phyloP scores from a whole-genome alignment of 768 basidiomycete species.

The Leucosporidium yakuticum region DNA sequence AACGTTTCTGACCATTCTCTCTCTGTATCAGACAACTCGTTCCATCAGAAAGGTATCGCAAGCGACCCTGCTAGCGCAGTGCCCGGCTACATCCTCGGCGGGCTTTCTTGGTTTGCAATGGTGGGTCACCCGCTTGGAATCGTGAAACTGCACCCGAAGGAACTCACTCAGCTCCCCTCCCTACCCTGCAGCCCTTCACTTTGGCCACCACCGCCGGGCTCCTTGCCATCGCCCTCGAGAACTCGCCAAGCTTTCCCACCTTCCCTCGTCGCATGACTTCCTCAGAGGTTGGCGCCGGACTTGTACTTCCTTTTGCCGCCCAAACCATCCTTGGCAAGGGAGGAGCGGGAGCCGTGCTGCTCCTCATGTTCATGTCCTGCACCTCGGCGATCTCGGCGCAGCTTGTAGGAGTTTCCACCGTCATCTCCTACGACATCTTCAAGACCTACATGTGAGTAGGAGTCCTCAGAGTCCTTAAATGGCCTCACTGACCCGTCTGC shows the following conservation, averaged over 20 bases:
- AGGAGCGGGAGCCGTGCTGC: slow-evolving; percentile 15
- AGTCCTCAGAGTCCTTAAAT: too few relatives aligned
- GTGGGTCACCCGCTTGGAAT: too few relatives aligned
- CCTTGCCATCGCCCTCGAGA: slow-evolving; percentile 14
- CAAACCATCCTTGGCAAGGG: slow-evolving; percentile 17
- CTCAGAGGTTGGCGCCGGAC: slow-evolving; percentile 13
- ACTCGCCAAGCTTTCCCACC: slow-evolving; percentile 25
- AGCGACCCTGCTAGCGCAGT: slow-evolving; percentile 35
- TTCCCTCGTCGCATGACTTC: slow-evolving; percentile 16
- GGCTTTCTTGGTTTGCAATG: slow-evolving; percentile 36
- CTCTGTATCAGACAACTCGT: slow-evolving; percentile 1
- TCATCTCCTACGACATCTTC: slow-evolving; percentile 27
- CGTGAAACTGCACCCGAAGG: too few relatives aligned
- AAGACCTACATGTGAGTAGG: slow-evolving; percentile 9
- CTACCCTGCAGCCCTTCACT: slow-evolving; percentile 40
- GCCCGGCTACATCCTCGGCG: slow-evolving; percentile 11
- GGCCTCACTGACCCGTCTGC: neutral
- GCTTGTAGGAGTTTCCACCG: slow-evolving; percentile 21
- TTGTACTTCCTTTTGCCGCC: slow-evolving; percentile 15
- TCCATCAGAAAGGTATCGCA: slow-evolving; percentile 45
- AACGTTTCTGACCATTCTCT: too few relatives aligned
- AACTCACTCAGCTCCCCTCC: too few relatives aligned
- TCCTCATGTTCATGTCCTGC: slow-evolving; percentile 24
- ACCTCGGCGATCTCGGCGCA: slow-evolving; percentile 9
- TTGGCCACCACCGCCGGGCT: slow-evolving; percentile 48